These are phyloP conservation scores for Neolentinus lepideus DNA, from an alignment of 1,284 basidiomycete species.

Conservation along the genomic window DNA sequence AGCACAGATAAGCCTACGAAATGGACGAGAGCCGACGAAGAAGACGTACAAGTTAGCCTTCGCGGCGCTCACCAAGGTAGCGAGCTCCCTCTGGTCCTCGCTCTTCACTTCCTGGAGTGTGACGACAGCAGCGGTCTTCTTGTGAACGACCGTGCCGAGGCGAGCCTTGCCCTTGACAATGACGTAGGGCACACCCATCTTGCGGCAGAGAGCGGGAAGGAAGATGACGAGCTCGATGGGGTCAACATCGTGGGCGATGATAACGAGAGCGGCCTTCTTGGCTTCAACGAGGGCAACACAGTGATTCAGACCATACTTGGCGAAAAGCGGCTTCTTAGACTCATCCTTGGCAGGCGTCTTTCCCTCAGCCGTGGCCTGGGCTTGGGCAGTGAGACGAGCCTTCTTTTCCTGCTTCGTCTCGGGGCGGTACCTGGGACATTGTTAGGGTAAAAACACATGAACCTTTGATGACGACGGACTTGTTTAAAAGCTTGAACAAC, in stretches of 20 bases:
- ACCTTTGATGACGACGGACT: constrained; percentile 31
- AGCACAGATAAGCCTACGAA: constrained; percentile 4
- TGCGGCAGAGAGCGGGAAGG: constrained; percentile 96
- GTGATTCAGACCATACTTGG: constrained; percentile 98
- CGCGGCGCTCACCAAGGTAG: constrained; percentile 87
- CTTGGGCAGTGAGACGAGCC: constrained; percentile 77
- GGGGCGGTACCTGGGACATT: constrained; percentile 53
- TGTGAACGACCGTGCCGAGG: constrained; percentile 94
- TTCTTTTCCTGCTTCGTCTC: constrained; percentile 98
- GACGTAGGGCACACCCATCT: constrained; percentile 98
- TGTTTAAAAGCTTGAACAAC: constrained; percentile 97
- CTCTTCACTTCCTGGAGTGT: constrained; percentile 91
- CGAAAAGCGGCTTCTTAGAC: constrained; percentile 89
- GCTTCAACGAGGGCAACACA: constrained; percentile 91
- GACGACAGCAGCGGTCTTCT: constrained; percentile 94
- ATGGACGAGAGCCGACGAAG: not conserved
- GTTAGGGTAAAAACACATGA: not conserved
- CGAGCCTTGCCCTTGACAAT: constrained; percentile 98
- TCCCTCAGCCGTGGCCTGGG: constrained; percentile 71
- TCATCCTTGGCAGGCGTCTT: constrained; percentile 75
- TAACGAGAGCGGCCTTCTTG: constrained; percentile 96
- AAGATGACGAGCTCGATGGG: constrained; percentile 98
- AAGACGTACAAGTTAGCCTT: constrained; percentile 90
- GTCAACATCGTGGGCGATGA: constrained; percentile 98
- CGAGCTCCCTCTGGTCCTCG: constrained; percentile 92